Conservation (phyloP, 495 filamentous ascomycete genomes). For the Polyplosphaeria fusca region DNA sequence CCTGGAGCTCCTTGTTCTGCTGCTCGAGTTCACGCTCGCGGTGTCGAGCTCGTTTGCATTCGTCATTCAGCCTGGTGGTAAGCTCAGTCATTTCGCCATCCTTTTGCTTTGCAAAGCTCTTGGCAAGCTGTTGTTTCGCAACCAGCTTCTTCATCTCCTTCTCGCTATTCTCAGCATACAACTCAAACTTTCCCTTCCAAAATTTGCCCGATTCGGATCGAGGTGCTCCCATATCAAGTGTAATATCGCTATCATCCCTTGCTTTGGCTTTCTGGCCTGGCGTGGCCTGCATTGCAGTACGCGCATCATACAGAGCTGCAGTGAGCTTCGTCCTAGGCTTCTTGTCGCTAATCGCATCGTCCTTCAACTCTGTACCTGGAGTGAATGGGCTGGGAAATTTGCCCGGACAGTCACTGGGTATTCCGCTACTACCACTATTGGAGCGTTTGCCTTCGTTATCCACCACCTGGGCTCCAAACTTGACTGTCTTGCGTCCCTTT, state of each 20-base stretch:
- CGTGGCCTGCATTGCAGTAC: constrained; percentile 29
- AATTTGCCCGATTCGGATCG: constrained; percentile 82
- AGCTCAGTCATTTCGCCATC: constrained; percentile 75
- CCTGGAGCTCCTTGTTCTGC: constrained; percentile 37
- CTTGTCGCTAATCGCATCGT: constrained; percentile 21
- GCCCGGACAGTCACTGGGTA: constrained; percentile 55
- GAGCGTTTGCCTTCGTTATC: constrained; percentile 55
- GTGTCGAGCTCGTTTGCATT: constrained; percentile 54
- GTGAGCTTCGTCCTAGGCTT: constrained; percentile 54
- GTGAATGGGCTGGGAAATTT: constrained; percentile 67
- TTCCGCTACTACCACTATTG: constrained; percentile 45
- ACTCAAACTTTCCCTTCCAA: constrained; percentile 89
- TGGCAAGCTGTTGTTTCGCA: constrained; percentile 61
- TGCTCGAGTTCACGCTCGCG: constrained; percentile 40
- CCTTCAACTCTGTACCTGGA: constrained; percentile 34
- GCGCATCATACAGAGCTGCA: constrained; percentile 42
- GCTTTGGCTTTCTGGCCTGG: constrained; percentile 45
- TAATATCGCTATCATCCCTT: constrained; percentile 57
- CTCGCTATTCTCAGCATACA: constrained; percentile 72
- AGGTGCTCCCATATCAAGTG: constrained; percentile 74
- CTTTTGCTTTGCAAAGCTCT: constrained; percentile 85
- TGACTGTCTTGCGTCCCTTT: constrained; percentile 81
- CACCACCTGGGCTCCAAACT: constrained; percentile 68
- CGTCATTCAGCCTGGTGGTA: constrained; percentile 65
- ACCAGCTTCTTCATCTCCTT: constrained; percentile 61